Base-by-base conservation (phyloP, 352 stramenopile species). In the Thalassiosira gravida region DNA sequence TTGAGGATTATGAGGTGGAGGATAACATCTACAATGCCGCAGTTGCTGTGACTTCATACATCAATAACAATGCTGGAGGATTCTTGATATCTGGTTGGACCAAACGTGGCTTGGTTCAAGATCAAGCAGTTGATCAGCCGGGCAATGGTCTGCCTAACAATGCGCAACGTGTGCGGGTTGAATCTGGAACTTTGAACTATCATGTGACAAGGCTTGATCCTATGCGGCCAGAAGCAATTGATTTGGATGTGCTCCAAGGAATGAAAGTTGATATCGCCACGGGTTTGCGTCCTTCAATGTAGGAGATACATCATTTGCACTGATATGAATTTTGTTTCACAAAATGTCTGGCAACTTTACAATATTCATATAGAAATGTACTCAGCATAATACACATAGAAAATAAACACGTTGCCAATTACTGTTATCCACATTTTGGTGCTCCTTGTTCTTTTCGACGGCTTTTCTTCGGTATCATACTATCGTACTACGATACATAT, bases 1-100 rank as follows among this genome's bases (percentile, higher is more conserved):
- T 67, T 14, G 57, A 67, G 57, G 57, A 67, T 22, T 67, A 53
- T 22, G 57, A 49, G n/a, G 57, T 67, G 29, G 57, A 67, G 16
- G 57, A 67, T 24, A 32, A 42, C 16, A 55, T 67, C 27, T 55
- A 55, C 57, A 67, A 16, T 16, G 20, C 57, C 18, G 57, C 25
- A 5, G 35, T 37, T n/a, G 47, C 42, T 52, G 57, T 18, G 7
- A 8, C n/a, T 9, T 37, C 55, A 13, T 44, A 6, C 6, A 44
- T 24, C 29, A 67, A 25, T 30, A 67, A 67, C n/a, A 24, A 22
- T 57, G 27, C 18, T 16, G 57, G 57, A 67, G 57, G 57, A 18
- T 67, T 67, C 57, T 53, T 18, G 29, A 30, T 67, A 16, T 53
- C 47, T 53, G 57, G 57, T 20, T 67, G 57, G 57, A 53, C 57